phyloP scores from a whole-genome alignment of 2,329 filamentous ascomycete genomes.

The Penicillium sp. region DNA sequence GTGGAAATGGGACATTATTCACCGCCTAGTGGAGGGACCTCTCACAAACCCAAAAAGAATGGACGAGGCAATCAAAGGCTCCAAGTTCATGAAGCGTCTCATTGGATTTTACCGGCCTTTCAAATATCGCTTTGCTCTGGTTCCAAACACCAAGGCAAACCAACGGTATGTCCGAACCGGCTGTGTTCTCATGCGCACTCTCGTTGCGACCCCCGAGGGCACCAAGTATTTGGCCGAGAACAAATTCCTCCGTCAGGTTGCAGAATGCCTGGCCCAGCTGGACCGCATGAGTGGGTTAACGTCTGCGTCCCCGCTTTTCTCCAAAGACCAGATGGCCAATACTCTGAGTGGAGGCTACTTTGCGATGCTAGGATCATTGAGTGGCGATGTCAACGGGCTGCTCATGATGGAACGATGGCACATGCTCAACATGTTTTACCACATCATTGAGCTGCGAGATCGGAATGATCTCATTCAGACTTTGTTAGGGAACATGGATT shows the following conservation, averaged over 20 bases:
- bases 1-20: conserved; percentile 96
- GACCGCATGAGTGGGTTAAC: conserved; percentile 75
- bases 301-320: conserved; percentile 79
- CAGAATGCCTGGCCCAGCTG: conserved; percentile 92
- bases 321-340: conserved; percentile 76
- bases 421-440: conserved; percentile 99
- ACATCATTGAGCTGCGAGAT: conserved; percentile 88
- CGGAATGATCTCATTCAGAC: conserved; percentile 89
- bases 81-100: conserved; percentile 92
- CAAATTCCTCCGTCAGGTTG: conserved; percentile 89
- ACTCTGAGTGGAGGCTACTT: conserved; percentile 93
- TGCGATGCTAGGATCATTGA: conserved; percentile 83
- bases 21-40: conserved; percentile 88
- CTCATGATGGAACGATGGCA: conserved; percentile 93
- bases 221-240: conserved; percentile 83
- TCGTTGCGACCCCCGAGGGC: conserved; percentile 83
- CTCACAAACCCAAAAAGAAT: conserved; percentile 86
- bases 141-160: conserved; percentile 86
- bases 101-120: conserved; percentile 96
- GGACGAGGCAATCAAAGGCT: conserved; percentile 90
- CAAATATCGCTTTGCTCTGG: conserved; percentile 90
- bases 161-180: conserved; percentile 91
- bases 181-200: conserved; percentile 80
- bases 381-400: conserved; percentile 76
- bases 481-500: conserved; percentile 88